Evolutionary conservation across 352 stramenopile genomes (phyloP).

Genomic region (Phytophthora vignae): DNA sequence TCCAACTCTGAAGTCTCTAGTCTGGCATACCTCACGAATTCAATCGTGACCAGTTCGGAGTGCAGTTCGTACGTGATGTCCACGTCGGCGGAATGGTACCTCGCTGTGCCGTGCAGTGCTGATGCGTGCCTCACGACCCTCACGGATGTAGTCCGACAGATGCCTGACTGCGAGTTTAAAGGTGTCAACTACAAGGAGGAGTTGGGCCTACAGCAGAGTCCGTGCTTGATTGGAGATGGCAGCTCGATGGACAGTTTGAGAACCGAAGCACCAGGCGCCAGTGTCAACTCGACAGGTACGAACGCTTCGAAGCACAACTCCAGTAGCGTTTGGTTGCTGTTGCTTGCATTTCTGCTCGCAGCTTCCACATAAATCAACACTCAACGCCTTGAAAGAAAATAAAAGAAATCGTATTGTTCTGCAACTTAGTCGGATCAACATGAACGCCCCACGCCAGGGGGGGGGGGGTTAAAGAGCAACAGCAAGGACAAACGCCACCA

Average conservation of each 20-base stretch:
- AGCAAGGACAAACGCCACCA: slow-evolving; percentile 5
- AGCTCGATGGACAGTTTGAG: neutral
- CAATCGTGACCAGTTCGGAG: slow-evolving; percentile 14
- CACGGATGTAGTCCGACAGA: slow-evolving; percentile 1
- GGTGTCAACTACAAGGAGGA: slow-evolving; percentile 21
- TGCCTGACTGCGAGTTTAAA: slow-evolving; percentile 24
- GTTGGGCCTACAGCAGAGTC: slow-evolving; percentile 3
- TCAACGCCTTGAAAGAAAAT: neutral
- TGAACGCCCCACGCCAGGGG: neutral
- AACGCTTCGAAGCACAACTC: neutral
- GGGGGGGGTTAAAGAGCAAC: slow-evolving; percentile 4
- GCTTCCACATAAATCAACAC: neutral
- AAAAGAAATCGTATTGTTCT: neutral
- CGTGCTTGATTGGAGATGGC: slow-evolving; percentile 3
- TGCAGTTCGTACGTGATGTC: slow-evolving; percentile 6
- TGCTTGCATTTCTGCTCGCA: neutral
- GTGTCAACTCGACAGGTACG: neutral
- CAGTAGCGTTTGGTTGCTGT: neutral
- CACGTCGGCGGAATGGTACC: slow-evolving; percentile 12
- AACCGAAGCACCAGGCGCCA: neutral
- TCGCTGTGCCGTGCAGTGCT: neutral
- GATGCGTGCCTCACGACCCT: neutral
- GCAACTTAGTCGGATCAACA: neutral
- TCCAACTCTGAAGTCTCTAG: slow-evolving; percentile 10
- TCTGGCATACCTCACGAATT: slow-evolving; percentile 16